Evolutionary conservation across 768 basidiomycete species (phyloP).

Genomic region (Pleurotus tuber-regium): DNA sequence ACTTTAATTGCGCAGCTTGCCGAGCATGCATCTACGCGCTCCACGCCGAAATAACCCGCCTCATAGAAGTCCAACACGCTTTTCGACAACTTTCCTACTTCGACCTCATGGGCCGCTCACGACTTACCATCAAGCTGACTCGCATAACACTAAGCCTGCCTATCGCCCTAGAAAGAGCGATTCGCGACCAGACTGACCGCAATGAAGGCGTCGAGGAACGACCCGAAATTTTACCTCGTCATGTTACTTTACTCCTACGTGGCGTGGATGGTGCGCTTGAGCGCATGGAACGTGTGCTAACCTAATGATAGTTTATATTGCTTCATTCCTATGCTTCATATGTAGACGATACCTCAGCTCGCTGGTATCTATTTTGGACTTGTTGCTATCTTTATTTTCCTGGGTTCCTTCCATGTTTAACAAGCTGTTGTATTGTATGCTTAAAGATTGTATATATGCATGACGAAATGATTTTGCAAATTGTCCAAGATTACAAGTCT

Average conservation of each 20-base stretch:
- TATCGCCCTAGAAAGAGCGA: conserved; percentile 67
- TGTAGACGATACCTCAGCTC: no score
- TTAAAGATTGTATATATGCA: background rate
- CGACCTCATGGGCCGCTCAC: conserved; percentile 71
- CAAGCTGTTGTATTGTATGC: background rate
- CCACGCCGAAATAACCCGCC: conserved; percentile 66
- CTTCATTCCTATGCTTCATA: background rate
- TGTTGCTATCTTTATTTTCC: background rate
- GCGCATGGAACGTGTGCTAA: conserved; percentile 59
- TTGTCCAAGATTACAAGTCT: background rate
- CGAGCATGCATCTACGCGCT: conserved; percentile 75
- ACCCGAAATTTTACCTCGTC: conserved; percentile 48
- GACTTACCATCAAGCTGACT: conserved; percentile 73
- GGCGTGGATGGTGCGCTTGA: conserved; percentile 62
- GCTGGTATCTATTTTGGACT: background rate
- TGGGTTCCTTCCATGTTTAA: background rate
- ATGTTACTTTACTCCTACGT: conserved; percentile 56
- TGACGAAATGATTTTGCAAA: background rate
- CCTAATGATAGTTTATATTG: conserved; percentile 17
- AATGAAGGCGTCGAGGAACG: conserved; percentile 10
- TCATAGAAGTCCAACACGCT: conserved; percentile 79
- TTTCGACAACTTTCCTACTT: conserved; percentile 77
- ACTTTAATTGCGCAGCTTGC: conserved; percentile 65
- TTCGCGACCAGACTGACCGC: conserved; percentile 44
- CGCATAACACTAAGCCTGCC: conserved; percentile 76